phyloP scores from a whole-genome alignment of 768 basidiomycete genomes.

The Plicaturopsis crispa region DNA sequence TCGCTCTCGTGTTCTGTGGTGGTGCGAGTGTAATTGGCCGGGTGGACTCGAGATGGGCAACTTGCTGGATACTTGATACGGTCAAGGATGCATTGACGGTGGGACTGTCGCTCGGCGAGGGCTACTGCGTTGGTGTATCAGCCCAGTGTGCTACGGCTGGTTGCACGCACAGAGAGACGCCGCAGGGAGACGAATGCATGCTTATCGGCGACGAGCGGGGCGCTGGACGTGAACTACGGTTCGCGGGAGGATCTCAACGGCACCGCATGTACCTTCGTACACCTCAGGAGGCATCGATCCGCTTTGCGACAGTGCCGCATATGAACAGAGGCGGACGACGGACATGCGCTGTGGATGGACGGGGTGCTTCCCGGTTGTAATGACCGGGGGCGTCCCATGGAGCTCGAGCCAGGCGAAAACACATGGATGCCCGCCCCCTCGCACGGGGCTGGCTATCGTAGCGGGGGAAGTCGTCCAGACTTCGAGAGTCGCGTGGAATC shows the following conservation, averaged over 20 bases:
- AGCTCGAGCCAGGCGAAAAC: constrained; percentile 29
- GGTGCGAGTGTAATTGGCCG: constrained; percentile 18
- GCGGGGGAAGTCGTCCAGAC: constrained; percentile 31
- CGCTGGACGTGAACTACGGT: background rate
- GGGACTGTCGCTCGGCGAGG: constrained; percentile 7
- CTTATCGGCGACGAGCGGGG: constrained; percentile 24
- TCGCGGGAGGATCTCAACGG: constrained; percentile 1
- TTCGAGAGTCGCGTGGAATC: constrained; percentile 31
- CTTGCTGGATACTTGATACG: constrained; percentile 16
- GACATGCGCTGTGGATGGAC: constrained; percentile 10
- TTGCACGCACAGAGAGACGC: constrained; percentile 26
- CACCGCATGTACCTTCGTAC: constrained; percentile 9
- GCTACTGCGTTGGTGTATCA: constrained; percentile 1
- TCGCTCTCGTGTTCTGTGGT: constrained; percentile 42
- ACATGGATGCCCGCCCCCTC: no score
- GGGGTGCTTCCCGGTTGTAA: constrained; percentile 23
- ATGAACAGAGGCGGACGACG: constrained; percentile 14
- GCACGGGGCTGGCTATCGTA: constrained; percentile 21
- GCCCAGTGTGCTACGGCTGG: constrained; percentile 19
- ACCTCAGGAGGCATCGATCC: constrained; percentile 15
- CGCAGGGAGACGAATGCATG: constrained; percentile 9
- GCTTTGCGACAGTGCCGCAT: constrained; percentile 1
- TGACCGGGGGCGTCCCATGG: constrained; percentile 22
- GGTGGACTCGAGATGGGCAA: constrained; percentile 5
- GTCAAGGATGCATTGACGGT: constrained; percentile 3